Percentiles rank a stretch among this genome's conserved stretches.
phyloP scores from a whole-genome alignment of 306 rosid species.

The Arachis hypogaea region DNA sequence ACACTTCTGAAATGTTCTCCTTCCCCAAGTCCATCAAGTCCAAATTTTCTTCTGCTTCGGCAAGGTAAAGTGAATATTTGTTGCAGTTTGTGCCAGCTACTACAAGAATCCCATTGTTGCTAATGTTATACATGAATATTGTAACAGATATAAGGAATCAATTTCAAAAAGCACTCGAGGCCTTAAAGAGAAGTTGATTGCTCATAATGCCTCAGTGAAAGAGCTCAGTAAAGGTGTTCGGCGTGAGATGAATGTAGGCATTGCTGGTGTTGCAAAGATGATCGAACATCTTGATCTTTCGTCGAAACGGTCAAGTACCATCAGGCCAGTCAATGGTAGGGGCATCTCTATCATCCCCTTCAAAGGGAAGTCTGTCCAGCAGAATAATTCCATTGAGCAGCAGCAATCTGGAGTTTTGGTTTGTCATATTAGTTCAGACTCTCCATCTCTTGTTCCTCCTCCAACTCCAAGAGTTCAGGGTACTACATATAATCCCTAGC shows the following conservation, averaged over 20 bases:
- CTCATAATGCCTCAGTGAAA: conserved; percentile 69
- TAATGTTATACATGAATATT: conserved; percentile 23
- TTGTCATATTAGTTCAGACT: conserved; percentile 44
- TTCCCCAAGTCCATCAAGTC: conserved; percentile 65
- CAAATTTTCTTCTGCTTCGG: conserved; percentile 74
- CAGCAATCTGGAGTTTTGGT: conserved; percentile 33
- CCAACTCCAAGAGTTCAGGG: conserved; percentile 50
- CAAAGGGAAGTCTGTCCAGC: conserved; percentile 62
- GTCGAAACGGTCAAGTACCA: conserved; percentile 53
- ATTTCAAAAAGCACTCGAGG: conserved; percentile 62
- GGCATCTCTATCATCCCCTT: conserved; percentile 45
- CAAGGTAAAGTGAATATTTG: conserved; percentile 50
- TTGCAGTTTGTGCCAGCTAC: background rate
- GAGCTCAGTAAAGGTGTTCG: conserved; percentile 79
- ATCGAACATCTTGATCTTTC: conserved; percentile 74
- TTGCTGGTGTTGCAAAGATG: conserved; percentile 73
- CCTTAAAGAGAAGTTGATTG: conserved; percentile 73
- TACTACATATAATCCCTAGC: background rate
- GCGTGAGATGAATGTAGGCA: conserved; percentile 80
- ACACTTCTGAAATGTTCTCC: conserved; percentile 50
- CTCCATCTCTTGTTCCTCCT: conserved; percentile 26
- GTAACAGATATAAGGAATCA: conserved; percentile 70
- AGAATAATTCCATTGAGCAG: conserved; percentile 45
- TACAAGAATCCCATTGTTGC: background rate
- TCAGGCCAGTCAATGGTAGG: conserved; percentile 27